Conservation (phyloP, 768 basidiomycete species). For the Phaffia tasmanica region DNA sequence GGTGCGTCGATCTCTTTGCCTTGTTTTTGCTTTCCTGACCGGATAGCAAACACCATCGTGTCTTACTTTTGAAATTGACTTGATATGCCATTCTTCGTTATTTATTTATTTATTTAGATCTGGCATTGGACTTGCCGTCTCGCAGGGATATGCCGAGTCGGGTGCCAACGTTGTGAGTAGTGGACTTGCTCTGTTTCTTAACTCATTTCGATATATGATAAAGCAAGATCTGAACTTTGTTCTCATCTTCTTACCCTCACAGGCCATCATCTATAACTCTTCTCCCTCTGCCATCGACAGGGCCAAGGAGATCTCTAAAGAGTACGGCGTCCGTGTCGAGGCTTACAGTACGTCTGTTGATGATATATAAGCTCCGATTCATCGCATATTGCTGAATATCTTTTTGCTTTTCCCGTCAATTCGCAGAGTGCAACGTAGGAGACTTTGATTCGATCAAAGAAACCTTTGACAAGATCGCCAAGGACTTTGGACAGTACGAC, state of each 20-base stretch:
- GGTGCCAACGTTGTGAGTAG: conserved; percentile 16
- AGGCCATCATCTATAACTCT: conserved; percentile 26
- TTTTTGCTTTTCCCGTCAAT: neutral
- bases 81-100: neutral
- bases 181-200: neutral
- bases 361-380: neutral
- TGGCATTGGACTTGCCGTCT: conserved; percentile 26
- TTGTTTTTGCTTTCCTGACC: neutral
- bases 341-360: neutral
- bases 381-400: neutral
- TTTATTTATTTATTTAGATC: conserved; percentile 12
- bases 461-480: conserved; percentile 17
- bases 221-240: neutral
- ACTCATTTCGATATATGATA: neutral
- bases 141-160: conserved; percentile 26
- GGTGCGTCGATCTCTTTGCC: neutral
- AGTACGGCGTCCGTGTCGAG: conserved; percentile 22
- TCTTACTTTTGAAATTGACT: too few relatives aligned
- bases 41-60: too few relatives aligned
- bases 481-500: conserved; percentile 21
- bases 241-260: neutral
- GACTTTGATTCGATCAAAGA: conserved; percentile 6
- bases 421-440: conserved; percentile 25
- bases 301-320: conserved; percentile 22
- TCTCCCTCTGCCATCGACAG: conserved; percentile 18